These are phyloP conservation scores for Ilex asprella DNA, from an alignment of 257 asterid species.

Conservation along the genomic window DNA sequence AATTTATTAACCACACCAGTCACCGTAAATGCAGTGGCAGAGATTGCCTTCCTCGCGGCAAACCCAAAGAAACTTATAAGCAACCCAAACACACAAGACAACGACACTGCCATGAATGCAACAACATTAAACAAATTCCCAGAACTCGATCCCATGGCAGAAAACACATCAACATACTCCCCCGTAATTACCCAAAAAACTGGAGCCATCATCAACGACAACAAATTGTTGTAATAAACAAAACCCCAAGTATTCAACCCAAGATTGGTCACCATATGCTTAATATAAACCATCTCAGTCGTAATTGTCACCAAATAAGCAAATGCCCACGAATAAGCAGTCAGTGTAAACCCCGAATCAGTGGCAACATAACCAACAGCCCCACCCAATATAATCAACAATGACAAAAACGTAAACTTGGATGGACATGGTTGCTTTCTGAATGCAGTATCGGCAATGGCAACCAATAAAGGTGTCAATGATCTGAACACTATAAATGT, in stretches of 20 bases:
- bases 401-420: slow-evolving; percentile 55
- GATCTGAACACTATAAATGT: slow-evolving; percentile 91
- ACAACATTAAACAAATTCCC: slow-evolving; percentile 50
- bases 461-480: slow-evolving; percentile 76
- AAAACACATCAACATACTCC: slow-evolving; percentile 73
- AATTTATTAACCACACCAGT: slow-evolving; percentile 96
- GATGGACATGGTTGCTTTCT: slow-evolving; percentile 87
- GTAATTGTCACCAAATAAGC: slow-evolving; percentile 91
- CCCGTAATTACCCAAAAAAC: slow-evolving; percentile 82
- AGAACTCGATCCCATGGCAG: slow-evolving; percentile 38
- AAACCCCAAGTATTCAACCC: slow-evolving; percentile 97
- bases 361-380: slow-evolving; percentile 90
- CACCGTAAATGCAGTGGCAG: slow-evolving; percentile 96
- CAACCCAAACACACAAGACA: slow-evolving; percentile 91
- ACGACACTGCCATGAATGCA: slow-evolving; percentile 62
- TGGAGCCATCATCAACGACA: slow-evolving; percentile 95
- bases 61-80: slow-evolving; percentile 97
- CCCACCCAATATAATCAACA: slow-evolving; percentile 69
- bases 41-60: slow-evolving; percentile 89
- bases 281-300: slow-evolving; percentile 95
- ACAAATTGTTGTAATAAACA: slow-evolving; percentile 70
- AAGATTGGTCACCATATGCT: slow-evolving; percentile 94
- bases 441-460: slow-evolving; percentile 78
- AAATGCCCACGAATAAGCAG: slow-evolving; percentile 95
- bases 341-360: slow-evolving; percentile 68